These are phyloP conservation scores for Rhizopogon roseolus DNA, from an alignment of 768 basidiomycete species.

Conservation along the genomic window DNA sequence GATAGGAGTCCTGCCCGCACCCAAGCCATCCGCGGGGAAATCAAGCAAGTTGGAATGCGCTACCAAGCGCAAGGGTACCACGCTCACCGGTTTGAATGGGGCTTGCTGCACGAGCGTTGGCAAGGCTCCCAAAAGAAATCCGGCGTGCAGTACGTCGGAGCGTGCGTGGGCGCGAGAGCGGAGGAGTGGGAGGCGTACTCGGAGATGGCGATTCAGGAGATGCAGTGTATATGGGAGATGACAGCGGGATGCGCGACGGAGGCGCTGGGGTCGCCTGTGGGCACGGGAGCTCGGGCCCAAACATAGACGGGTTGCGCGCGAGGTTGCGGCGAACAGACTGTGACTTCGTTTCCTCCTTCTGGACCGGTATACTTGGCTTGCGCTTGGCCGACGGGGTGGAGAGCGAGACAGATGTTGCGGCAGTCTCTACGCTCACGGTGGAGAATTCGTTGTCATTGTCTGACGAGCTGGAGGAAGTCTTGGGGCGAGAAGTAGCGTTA, in stretches of 20 bases:
- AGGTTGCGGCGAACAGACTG: conserved; percentile 36
- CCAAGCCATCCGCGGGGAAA: background rate
- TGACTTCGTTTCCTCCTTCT: conserved; percentile 22
- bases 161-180: conserved; percentile 21
- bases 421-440: conserved; percentile 26
- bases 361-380: conserved; percentile 11
- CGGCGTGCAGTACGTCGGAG: conserved; percentile 39
- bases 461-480: conserved; percentile 23
- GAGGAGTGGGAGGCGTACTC: conserved; percentile 6
- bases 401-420: conserved; percentile 21
- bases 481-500: conserved; percentile 15
- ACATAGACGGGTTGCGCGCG: conserved; percentile 59
- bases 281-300: conserved; percentile 59
- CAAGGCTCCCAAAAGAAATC: conserved; percentile 63
- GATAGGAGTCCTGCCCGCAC: background rate
- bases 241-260: conserved; percentile 26
- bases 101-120: conserved; percentile 29
- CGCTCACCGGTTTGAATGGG: conserved; percentile 27
- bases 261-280: conserved; percentile 31
- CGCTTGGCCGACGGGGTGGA: conserved; percentile 10
- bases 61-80: conserved; percentile 46
- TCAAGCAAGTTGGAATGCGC: conserved; percentile 67
- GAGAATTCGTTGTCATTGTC: conserved; percentile 28
- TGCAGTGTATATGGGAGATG: conserved; percentile 12
- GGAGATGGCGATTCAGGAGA: conserved; percentile 9